Base-by-base conservation (phyloP, 768 basidiomycete genomes). In the Agaricus sinodeliciosus region DNA sequence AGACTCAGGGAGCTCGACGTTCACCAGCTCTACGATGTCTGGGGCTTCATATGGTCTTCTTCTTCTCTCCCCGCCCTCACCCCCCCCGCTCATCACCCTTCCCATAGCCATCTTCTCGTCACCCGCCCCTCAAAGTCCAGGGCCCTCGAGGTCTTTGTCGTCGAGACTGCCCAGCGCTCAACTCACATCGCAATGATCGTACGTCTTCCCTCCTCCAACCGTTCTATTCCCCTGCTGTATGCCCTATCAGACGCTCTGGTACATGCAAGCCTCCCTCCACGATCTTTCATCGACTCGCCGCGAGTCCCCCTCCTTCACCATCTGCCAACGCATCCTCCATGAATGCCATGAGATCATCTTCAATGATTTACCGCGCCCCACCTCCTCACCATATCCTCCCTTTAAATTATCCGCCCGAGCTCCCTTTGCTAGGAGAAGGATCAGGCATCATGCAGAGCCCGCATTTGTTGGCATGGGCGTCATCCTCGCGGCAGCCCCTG, bases 311-410 rank as follows among this genome's bases (percentile, higher is more conserved):
- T 90, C 93, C 0, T 97, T 97, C 69, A 72, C 81, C 44, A 87
- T 95, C 54, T 98, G 96, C 67, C 92, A 94, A 68, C 82, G 95
- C 55, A 82, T 94, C 36, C 72, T 97, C 54, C 90, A 90, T 65
- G 80, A 80, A 65, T 94, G 94, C 63, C 94, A 98, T 69, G 88
- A 94, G 70, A 94, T 98, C 67, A 95, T 99, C 62, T 99, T 96
- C 65, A 84, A 84, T 43, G 91, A 97, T 67, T 74, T 87, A 31
- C 82, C 93, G 9, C 72, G 81, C 19, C 79, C 85, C 7, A 69
- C 77, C 9, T 68, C 76, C 9, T 74, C 81, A 3, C 88, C 91
- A 0, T 94, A 94, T 64, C 72, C 80, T 12, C 73, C 77, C 7
- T 66, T 87, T 59, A 71, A 69, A 60, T 65, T 79, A 13, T 76